Conservation (phyloP, 2,329 filamentous ascomycete species). For the Trichoderma lentiforme region DNA sequence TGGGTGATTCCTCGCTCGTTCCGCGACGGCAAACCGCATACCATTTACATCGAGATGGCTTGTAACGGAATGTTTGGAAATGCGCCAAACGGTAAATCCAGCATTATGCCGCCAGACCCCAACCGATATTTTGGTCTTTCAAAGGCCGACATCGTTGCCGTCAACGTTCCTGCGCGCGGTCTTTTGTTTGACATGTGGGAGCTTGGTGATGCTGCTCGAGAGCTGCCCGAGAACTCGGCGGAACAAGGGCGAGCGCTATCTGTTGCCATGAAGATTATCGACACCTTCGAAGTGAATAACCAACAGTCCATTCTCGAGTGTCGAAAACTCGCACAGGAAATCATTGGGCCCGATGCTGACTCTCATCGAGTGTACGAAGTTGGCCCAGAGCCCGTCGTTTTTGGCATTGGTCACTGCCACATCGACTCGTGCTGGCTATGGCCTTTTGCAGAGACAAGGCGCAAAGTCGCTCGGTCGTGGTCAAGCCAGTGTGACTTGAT, state of each 20-base stretch:
- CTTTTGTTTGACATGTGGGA: slow-evolving; percentile 95
- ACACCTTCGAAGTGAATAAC: slow-evolving; percentile 78
- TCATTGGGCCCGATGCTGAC: slow-evolving; percentile 77
- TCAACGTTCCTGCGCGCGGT: slow-evolving; percentile 80
- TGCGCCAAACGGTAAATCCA: slow-evolving; percentile 69
- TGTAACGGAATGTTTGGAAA: slow-evolving; percentile 99
- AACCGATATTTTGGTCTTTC: slow-evolving; percentile 74
- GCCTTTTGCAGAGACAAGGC: slow-evolving; percentile 97
- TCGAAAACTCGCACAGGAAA: slow-evolving; percentile 78
- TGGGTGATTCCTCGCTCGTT: slow-evolving; percentile 84
- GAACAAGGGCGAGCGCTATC: slow-evolving; percentile 83
- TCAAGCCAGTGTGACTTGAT: slow-evolving; percentile 94
- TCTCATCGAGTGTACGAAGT: slow-evolving; percentile 80
- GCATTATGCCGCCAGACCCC: slow-evolving; percentile 84
- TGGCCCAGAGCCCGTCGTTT: slow-evolving; percentile 72
- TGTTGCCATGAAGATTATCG: slow-evolving; percentile 83
- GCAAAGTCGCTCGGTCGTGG: slow-evolving; percentile 94
- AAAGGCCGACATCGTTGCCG: slow-evolving; percentile 80
- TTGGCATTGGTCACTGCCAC: slow-evolving; percentile 91
- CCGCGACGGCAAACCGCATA: slow-evolving; percentile 81
- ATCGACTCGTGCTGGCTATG: slow-evolving; percentile 99
- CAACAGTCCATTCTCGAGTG: slow-evolving; percentile 74
- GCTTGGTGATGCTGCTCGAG: slow-evolving; percentile 84
- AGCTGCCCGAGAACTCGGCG: slow-evolving; percentile 85
- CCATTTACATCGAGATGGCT: slow-evolving; percentile 95